Evolutionary conservation across 2,329 filamentous ascomycete species (phyloP), one percentile per base, ranked within the genome.

Genomic region (Mycosphaerelloides madeirae): DNA sequence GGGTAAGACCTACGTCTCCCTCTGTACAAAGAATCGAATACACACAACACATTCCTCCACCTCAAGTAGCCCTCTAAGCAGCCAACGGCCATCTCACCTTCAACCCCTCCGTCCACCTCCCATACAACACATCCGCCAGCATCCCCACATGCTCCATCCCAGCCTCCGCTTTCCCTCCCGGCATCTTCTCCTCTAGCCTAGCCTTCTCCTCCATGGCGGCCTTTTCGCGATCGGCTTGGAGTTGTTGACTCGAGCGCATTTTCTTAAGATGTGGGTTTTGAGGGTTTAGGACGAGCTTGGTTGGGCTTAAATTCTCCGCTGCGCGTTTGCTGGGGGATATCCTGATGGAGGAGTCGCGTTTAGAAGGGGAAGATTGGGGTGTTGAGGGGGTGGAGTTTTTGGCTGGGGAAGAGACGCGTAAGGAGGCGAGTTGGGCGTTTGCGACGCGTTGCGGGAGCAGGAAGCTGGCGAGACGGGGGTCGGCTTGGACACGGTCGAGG

Each of bases 91-190:
- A 76, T 34, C 71, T 56, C 20, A 50, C 59, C 52, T 83, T 81
- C 57, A 97, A 71, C 1, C 88, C 89, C 46, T 94, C 87, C 2
- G 84, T 81, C 93, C 93, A 98, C 33, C 91, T 80, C 13, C 83
- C 81, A 68, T 96, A 97, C 15, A 98, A 77, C 15, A 95, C 87
- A 64, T 96, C 89, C 1, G 87, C 87, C 29, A 97, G 75, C 63
- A 95, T 81, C 61, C 88, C 87, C 54, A 85, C 86, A 67, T 96
- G 91, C 66, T 96, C 90, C 87, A 96, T 91, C 2, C 89, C 91
- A 1, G 81, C 77, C 44, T 76, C 69, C 37, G 71, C 64, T 52
- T 78, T 73, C 9, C 34, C 50, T 5, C 77, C 81, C 1, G 79
- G 80, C 53, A 82, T 66, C 54, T 76, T 75, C 60, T 68, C 72